Conservation (phyloP, 1,284 basidiomycete species). For the Dichomitus squalens region DNA sequence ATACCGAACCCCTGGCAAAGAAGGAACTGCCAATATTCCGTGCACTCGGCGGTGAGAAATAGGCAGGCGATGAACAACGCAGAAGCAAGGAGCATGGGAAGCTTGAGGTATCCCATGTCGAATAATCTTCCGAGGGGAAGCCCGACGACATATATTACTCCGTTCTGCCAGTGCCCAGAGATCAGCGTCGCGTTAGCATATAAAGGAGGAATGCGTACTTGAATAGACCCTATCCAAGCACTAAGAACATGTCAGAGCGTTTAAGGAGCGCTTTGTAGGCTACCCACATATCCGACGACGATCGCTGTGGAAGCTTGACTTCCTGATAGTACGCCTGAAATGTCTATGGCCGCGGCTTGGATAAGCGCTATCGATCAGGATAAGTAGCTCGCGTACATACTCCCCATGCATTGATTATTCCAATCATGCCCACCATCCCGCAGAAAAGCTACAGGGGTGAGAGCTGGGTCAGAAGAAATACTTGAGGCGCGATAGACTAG, state of each 20-base stretch:
- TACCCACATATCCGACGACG: background rate
- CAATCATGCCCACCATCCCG: no score
- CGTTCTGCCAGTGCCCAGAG: no score
- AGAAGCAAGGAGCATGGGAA: conserved; percentile 37
- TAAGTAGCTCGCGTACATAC: no score
- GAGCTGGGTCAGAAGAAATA: no score
- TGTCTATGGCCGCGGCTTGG: no score
- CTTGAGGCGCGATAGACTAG: no score
- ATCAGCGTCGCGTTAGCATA: background rate
- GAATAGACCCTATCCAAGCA: background rate
- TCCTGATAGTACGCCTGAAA: background rate
- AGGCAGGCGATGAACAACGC: conserved; percentile 44
- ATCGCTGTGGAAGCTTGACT: background rate
- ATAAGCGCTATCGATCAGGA: no score
- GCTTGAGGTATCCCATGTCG: conserved; percentile 50
- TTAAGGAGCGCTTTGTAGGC: background rate
- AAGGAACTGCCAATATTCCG: conserved; percentile 47
- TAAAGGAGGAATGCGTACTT: background rate
- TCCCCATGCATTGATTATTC: no score
- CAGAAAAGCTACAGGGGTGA: no score
- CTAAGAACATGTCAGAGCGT: background rate
- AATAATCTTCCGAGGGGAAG: no score
- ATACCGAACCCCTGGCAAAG: conserved; percentile 40
- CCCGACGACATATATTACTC: no score
- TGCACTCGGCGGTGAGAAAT: conserved; percentile 53